These are phyloP conservation scores for Stagonosporopsis rhizophila DNA, from an alignment of 2,329 filamentous ascomycete genomes.

Conservation along the genomic window DNA sequence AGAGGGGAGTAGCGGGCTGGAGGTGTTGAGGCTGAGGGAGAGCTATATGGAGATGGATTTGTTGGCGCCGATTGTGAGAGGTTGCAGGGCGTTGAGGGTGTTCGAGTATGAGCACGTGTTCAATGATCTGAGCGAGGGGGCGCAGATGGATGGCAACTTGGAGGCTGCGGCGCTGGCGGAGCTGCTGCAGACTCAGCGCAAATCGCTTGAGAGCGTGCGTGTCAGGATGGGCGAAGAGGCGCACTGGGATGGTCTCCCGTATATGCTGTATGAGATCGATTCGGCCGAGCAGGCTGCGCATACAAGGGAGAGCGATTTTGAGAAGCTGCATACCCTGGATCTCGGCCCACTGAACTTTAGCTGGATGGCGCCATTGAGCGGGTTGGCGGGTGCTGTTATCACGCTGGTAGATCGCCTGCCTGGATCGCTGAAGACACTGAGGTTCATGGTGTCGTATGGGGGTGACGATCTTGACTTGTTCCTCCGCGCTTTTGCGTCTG, in stretches of 20 bases:
- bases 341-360: not conserved
- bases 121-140: not conserved
- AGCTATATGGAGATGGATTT: not conserved
- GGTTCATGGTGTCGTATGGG: not conserved
- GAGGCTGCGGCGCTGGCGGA: not conserved
- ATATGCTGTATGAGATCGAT: not conserved
- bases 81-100: not conserved
- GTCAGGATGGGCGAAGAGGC: not conserved
- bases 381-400: not conserved
- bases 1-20: not conserved
- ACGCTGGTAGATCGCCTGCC: not conserved
- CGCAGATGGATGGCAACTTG: not conserved
- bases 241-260: not conserved
- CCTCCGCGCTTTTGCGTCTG: not conserved
- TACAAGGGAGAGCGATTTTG: not conserved
- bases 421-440: not conserved
- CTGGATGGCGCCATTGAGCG: not conserved
- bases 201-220: not conserved
- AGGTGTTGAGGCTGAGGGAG: not conserved
- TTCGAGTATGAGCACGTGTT: constrained; percentile 8
- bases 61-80: not conserved
- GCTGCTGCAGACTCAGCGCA: not conserved
- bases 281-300: not conserved
- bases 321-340: not conserved
- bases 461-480: not conserved